Conservation (phyloP, 2,329 filamentous ascomycete genomes). For the Cadophora malorum region DNA sequence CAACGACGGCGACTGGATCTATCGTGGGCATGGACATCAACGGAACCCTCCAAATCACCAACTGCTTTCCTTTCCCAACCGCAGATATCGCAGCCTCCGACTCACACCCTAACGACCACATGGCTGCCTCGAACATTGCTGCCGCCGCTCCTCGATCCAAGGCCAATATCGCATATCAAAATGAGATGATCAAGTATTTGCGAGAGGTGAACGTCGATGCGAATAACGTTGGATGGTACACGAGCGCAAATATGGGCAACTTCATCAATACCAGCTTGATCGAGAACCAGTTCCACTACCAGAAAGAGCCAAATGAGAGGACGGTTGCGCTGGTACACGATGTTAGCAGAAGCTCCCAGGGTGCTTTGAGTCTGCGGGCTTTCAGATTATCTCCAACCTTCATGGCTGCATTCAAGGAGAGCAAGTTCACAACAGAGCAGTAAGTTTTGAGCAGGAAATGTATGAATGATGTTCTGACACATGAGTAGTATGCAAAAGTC, state of each 20-base stretch:
- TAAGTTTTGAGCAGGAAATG: conserved; percentile 54
- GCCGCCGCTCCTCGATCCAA: conserved; percentile 92
- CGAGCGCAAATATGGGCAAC: conserved; percentile 97
- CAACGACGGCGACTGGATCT: conserved; percentile 86
- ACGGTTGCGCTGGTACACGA: conserved; percentile 93
- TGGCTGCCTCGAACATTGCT: conserved; percentile 72
- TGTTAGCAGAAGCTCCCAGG: conserved; percentile 92
- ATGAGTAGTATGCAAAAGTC: conserved; percentile 83
- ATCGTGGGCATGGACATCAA: conserved; percentile 93
- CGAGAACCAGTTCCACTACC: conserved; percentile 98
- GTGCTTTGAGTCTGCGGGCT: conserved; percentile 85
- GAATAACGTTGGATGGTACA: conserved; percentile 98
- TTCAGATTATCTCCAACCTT: conserved; percentile 89
- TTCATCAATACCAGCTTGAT: conserved; percentile 94
- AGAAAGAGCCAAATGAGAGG: conserved; percentile 86
- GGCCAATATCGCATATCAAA: conserved; percentile 85
- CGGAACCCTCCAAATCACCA: conserved; percentile 85
- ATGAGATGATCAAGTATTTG: conserved; percentile 95
- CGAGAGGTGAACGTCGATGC: conserved; percentile 98
- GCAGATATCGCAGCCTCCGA: conserved; percentile 74
- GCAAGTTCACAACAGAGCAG: conserved; percentile 95
- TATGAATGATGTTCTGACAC: conserved; percentile 25
- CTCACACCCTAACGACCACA: conserved; percentile 72
- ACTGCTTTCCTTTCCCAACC: conserved; percentile 91
- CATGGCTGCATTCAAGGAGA: conserved; percentile 92